Evolutionary conservation across 148 eudicot genomes (phyloP).

Genomic region (Rhododendron henanense): DNA sequence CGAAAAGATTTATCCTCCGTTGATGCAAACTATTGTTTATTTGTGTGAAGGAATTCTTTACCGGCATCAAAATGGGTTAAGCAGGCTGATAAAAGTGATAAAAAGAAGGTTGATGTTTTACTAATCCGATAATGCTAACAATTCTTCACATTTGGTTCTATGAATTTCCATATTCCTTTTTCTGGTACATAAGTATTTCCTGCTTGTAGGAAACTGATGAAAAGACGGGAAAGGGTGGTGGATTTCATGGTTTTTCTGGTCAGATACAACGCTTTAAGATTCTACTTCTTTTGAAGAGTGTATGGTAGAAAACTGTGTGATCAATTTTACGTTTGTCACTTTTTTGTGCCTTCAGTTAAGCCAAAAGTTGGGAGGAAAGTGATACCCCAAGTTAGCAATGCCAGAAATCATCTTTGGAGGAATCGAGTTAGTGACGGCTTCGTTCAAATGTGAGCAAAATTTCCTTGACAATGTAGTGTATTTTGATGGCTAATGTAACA

Average conservation of each 20-base stretch:
- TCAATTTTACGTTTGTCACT: background rate
- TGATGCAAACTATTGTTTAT: slow-evolving; percentile 17
- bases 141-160: slow-evolving; percentile 8
- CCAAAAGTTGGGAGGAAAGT: slow-evolving; percentile 37
- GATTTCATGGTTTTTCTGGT: slow-evolving; percentile 55
- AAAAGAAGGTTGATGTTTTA: slow-evolving; percentile 32
- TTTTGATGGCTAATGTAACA: slow-evolving; percentile 1
- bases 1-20: background rate
- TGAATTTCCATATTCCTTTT: background rate
- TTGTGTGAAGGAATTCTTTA: slow-evolving; percentile 56
- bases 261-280: slow-evolving; percentile 20
- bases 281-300: background rate
- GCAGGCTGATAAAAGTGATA: slow-evolving; percentile 23
- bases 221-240: slow-evolving; percentile 27
- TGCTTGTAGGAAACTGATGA: slow-evolving; percentile 43
- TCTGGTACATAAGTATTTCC: background rate
- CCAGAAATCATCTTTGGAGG: slow-evolving; percentile 38
- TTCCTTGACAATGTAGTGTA: background rate
- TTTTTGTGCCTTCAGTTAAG: slow-evolving; percentile 41
- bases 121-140: background rate
- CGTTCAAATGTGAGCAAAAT: slow-evolving; percentile 39
- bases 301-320: background rate
- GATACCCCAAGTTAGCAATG: slow-evolving; percentile 39
- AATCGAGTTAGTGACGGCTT: slow-evolving; percentile 51
- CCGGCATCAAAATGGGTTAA: slow-evolving; percentile 42